Conservation (phyloP, 768 basidiomycete species). For the Infundibulicybe gibba region DNA sequence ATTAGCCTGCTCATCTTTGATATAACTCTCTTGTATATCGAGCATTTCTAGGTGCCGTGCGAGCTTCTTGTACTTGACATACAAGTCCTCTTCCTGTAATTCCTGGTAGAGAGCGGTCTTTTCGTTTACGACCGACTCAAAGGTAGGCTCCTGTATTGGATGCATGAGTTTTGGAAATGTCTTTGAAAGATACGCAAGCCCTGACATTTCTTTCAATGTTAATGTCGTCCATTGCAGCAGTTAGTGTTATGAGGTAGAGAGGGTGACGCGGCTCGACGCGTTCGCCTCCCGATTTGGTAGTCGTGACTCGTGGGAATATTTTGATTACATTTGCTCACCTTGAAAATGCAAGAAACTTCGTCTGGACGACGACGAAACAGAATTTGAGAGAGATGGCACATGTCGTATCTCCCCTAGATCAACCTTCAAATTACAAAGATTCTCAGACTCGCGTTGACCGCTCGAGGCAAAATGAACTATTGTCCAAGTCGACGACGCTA, state of each 20-base stretch:
- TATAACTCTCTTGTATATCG: conserved; percentile 92
- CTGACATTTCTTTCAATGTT: conserved; percentile 84
- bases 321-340: conserved; percentile 2
- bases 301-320: conserved; percentile 33
- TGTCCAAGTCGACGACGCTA: conserved; percentile 81
- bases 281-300: conserved; percentile 27
- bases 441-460: conserved; percentile 82
- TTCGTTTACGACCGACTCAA: conserved; percentile 84
- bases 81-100: conserved; percentile 89
- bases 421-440: conserved; percentile 97
- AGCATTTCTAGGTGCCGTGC: conserved; percentile 94
- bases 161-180: conserved; percentile 2
- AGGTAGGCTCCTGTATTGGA: conserved; percentile 87
- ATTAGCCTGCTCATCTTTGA: conserved; percentile 98
- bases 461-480: conserved; percentile 73
- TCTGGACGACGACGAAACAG: conserved; percentile 1
- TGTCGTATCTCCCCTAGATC: conserved; percentile 81
- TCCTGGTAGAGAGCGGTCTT: conserved; percentile 86
- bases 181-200: not conserved
- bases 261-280: conserved; percentile 50
- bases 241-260: conserved; percentile 15
- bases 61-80: conserved; percentile 96
- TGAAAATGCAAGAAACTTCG: conserved; percentile 5
- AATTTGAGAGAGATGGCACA: conserved; percentile 62
- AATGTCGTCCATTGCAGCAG: conserved; percentile 76